These are phyloP conservation scores for Lentinula novae-zelandiae DNA, from an alignment of 1,284 basidiomycete genomes.

Conservation along the genomic window DNA sequence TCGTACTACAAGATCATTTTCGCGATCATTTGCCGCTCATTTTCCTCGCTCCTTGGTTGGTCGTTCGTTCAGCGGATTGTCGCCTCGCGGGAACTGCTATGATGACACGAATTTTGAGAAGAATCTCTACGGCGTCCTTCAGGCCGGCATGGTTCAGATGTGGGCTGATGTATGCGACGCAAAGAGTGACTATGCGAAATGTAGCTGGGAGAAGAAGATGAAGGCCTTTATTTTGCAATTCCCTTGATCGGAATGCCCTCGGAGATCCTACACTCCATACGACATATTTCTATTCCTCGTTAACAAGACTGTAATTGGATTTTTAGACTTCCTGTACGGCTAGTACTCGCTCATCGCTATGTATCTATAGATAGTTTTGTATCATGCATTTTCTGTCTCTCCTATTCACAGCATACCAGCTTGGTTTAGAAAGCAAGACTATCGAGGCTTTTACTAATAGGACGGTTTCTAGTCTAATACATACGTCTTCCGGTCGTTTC, in stretches of 20 bases:
- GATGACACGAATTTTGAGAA: slow-evolving; percentile 8
- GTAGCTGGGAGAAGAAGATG: slow-evolving; percentile 61
- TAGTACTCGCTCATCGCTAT: not conserved
- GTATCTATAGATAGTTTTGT: not conserved
- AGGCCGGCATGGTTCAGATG: slow-evolving; percentile 28
- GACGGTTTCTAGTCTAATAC: too few species aligned
- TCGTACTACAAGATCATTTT: not conserved
- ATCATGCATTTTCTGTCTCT: too few species aligned
- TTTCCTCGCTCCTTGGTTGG: not conserved
- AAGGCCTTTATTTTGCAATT: slow-evolving; percentile 59
- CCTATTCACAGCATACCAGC: too few species aligned
- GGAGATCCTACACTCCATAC: too few species aligned
- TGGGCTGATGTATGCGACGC: slow-evolving; percentile 35
- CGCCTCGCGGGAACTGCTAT: slow-evolving; percentile 2
- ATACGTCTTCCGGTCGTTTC: too few species aligned
- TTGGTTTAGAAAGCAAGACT: too few species aligned
- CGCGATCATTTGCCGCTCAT: not conserved
- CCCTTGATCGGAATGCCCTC: slow-evolving; percentile 37
- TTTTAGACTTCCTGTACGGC: not conserved
- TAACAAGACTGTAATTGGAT: too few species aligned
- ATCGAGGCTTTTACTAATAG: too few species aligned
- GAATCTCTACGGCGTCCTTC: slow-evolving; percentile 32
- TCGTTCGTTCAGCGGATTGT: not conserved
- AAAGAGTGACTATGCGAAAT: slow-evolving; percentile 26
- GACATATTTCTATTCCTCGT: too few species aligned